Evolutionary conservation across 2,329 filamentous ascomycete species (phyloP), one percentile per base, ranked within the genome.

Genomic region (Trichoderma sp.): DNA sequence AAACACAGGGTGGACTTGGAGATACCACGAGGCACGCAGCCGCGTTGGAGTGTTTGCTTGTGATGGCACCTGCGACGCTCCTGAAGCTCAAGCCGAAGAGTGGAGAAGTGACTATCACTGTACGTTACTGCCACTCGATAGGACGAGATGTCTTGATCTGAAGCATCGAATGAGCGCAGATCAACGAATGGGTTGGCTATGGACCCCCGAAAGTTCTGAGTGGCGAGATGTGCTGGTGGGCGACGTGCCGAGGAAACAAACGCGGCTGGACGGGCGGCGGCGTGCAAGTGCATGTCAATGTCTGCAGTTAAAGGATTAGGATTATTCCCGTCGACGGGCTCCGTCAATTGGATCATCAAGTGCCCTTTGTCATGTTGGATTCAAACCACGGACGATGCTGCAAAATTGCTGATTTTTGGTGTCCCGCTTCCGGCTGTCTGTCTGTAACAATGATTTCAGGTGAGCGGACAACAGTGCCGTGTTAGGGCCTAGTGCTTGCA

Each of bases 401-500:
- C n/a, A 58, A 58, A 68, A 61, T 69, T 61, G 36, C 66, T 34
- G 36, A 39, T 51, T n/a, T 56, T 51, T 51, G 34, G 66, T 43
- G 66, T 70, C 66, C 65, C 66, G 66, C 66, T 53, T 53, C 57
- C 26, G 66, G 18, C 56, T 70, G 21, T 70, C 43, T 71, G 66
- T 71, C 68, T 71, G 68, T 64, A 71, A 71, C 68, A 63, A 21
- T 56, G 68, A 71, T 71, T 71, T 71, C 68, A 71, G 68, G 68
- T 71, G 68, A 64, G 60, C 68, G 68, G 68, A 34, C 60, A 47
- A 71, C 68, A 43, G 68, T 32, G 43, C 68, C 68, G 26, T 28
- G 58, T 71, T 71, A 64, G 60, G 60, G 68, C 60, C 68, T 71
- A 71, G 68, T 71, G 68, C 68, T 71, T 58, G 68, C 68, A 64